These are phyloP conservation scores for Yarrowia alimentaria DNA, from an alignment of 805 yeast genomes.

Conservation along the genomic window DNA sequence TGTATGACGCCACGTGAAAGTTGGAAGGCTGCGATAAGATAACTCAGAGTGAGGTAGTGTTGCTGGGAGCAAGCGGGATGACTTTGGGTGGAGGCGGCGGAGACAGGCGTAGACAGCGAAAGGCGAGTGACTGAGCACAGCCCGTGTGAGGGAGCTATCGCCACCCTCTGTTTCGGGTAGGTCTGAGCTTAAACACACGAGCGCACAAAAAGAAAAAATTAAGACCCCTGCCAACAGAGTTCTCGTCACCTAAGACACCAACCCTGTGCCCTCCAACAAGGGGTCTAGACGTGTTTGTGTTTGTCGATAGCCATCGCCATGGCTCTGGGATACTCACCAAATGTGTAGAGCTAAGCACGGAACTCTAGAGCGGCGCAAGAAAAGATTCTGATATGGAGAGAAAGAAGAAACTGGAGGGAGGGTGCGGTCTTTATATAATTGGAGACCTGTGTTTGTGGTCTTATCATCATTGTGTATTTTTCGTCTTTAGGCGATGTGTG, in stretches of 20 bases:
- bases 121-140: neutral
- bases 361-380: conserved; percentile 9
- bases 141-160: neutral
- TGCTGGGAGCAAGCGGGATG: conserved; percentile 4
- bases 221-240: conserved; percentile 20
- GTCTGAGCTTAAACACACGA: conserved; percentile 11
- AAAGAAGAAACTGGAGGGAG: neutral
- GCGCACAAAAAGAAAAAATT: neutral
- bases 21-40: conserved; percentile 22
- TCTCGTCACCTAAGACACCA: conserved; percentile 19
- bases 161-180: conserved; percentile 8
- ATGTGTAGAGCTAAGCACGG: conserved; percentile 18
- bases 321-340: conserved; percentile 10
- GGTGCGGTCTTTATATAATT: neutral
- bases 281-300: conserved; percentile 11
- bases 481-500: conserved; percentile 10
- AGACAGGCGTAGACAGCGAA: neutral
- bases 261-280: conserved; percentile 23
- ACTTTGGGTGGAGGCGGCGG: neutral
- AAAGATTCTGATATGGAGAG: conserved; percentile 1
- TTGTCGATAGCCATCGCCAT: neutral
- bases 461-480: conserved; percentile 5
- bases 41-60: conserved; percentile 11
- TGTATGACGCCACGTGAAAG: conserved; percentile 24
- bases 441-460: conserved; percentile 6